Base-by-base conservation (phyloP, 805 yeast species). In the Ogataea kodamae region DNA sequence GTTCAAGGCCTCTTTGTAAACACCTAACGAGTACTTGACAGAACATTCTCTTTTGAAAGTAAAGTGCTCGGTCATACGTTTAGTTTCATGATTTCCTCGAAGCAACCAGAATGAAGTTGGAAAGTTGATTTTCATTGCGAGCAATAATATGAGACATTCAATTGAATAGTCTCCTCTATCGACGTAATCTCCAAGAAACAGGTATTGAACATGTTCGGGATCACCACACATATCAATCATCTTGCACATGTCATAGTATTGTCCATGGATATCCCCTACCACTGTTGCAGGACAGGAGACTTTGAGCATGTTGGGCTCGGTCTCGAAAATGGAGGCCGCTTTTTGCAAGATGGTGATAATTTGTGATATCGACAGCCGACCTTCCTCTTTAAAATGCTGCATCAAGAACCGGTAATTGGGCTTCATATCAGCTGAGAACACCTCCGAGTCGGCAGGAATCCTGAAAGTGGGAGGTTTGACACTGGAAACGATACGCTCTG, bases 211-310 rank as follows among this genome's bases (percentile, higher is more conserved):
- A 9, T 51, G 60, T 10, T 63, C 67, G 9, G 97, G 96, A 50
- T 82, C 80, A 3, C 97, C 97, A 25, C 96, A 96, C 29, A 88
- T 88, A 52, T 88, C 96, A 49, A 90, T 82, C 40, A 90, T 64
- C 59, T 88, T 88, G 74, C 89, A 69, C 47, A 92, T 67, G 61
- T 92, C 98, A 56, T 74, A 88, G 60, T 74, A 90, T 58, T 92
- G 97, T n/a, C 98, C 98, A 59, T 90, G 97, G 10, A 90, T 76
- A 59, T 90, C 97, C 33, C 98, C 98, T 61, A 96, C 88, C 3
- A 92, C 89, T 1, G 95, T 87, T 2, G 89, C 82, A 1, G 97
- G 98, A 2, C 96, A 95, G 1, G 86, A 85, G 2, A 92, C 81
- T 15, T 69, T 68, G 28, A 90, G 64, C 51, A 92, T 55, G 50